Evolutionary conservation across 805 yeast genomes (phyloP).

Genomic region (Lachancea sp.): DNA sequence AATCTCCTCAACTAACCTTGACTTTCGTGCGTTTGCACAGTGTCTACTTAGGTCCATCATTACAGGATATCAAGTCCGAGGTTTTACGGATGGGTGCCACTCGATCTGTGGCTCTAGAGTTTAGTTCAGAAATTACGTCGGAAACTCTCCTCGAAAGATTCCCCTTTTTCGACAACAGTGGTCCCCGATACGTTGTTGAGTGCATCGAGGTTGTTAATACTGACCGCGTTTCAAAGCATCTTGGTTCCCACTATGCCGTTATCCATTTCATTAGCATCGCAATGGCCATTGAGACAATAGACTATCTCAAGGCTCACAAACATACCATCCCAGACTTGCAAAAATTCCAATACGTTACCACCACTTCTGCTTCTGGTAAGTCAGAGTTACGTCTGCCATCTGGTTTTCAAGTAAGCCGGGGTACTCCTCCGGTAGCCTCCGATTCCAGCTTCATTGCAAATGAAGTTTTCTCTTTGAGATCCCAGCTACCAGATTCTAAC

Average conservation of each 20-base stretch:
- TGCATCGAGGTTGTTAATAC: conserved; percentile 22
- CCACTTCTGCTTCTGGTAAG: conserved; percentile 2
- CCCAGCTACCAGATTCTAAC: conserved; percentile 12
- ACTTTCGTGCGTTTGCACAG: conserved; percentile 26
- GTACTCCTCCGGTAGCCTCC: conserved; percentile 9
- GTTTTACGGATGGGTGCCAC: conserved; percentile 26
- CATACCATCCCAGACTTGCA: not conserved
- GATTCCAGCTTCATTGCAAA: conserved; percentile 14
- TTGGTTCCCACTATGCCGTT: conserved; percentile 9
- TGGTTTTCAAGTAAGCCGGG: conserved; percentile 7
- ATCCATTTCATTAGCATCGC: conserved; percentile 10
- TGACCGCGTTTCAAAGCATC: conserved; percentile 11
- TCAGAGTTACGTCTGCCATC: conserved; percentile 3
- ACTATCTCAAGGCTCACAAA: conserved; percentile 1
- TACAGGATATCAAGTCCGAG: conserved; percentile 15
- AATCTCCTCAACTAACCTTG: conserved; percentile 36
- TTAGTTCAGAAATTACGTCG: conserved; percentile 12
- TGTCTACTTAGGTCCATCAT: conserved; percentile 4
- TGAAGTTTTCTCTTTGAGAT: conserved; percentile 11
- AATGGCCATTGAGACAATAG: conserved; percentile 11
- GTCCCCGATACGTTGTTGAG: conserved; percentile 26
- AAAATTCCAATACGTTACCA: conserved; percentile 2
- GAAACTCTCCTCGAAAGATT: conserved; percentile 13
- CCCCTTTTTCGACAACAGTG: conserved; percentile 12
- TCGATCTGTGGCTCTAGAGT: conserved; percentile 23